Evolutionary conservation across 768 basidiomycete species (phyloP), one percentile per base, ranked within the genome.

Genomic region (Lactarius tabidus): DNA sequence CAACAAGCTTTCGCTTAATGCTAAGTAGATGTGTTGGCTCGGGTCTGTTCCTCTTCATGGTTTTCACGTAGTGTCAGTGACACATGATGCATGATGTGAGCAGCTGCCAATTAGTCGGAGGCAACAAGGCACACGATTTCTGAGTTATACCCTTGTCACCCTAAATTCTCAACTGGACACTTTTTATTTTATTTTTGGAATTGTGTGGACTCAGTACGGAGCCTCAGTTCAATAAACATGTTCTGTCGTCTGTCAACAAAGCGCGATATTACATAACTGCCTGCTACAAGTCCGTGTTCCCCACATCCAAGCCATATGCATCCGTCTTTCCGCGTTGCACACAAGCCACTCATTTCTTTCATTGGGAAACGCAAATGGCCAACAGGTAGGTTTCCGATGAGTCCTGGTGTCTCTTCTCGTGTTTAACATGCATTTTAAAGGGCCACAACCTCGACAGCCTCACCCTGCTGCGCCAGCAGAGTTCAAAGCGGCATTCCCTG

Each of bases 401-500:
- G 31, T 36, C 31, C 41, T 29, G 15, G 28, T 17, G 29, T 43
- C 23, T 38, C 6, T 48, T 31, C 45, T 52, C 7, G 9, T 35
- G 15, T 28, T 31, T 15, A 53, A 12, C 9, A 31, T 33, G n/a
- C n/a, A 7, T 5, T 10, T 57, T 48, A 70, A 75, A 72, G 80
- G 79, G 39, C 67, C 71, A 12, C 70, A 76, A 62, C 77, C 81
- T 1, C 72, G 76, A 35, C 83, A 82, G 66, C 77, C 85, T 15
- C 88, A 91, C 72, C 89, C 88, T 3, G 81, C 83, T 59, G 87
- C 88, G 18, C 87, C 89, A n/a, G 74, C 79, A 65, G 86, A 88
- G 70, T 76, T 84, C 63, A 81, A 80, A 69, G 78, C 81, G 52
- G 74, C 74, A 4, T 86, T 85, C 71, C 71, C 79, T 7, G 78